Evolutionary conservation across 108 stramenopile species (phyloP), one percentile per base, ranked within the genome.

Genomic region (Pseudonitzschia multiseries): DNA sequence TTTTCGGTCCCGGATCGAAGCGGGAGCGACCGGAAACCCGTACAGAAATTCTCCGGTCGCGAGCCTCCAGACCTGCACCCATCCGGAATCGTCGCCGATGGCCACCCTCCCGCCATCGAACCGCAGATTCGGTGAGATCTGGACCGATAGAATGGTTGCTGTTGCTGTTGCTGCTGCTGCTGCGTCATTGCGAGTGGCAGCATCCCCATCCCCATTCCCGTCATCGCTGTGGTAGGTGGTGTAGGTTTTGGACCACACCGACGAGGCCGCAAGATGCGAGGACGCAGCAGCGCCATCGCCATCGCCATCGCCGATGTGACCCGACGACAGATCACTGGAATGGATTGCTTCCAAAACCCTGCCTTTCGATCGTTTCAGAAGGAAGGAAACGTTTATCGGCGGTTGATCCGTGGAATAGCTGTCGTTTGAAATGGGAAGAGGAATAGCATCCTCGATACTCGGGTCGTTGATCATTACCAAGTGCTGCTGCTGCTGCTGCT

Each of bases 61-160:
- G n/a, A 62, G 36, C n/a, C 61, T 33, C 61, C 61, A 62, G 3
- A 62, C 36, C 4, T 62, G n/a, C 26, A 62, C 61, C 32, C n/a
- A 33, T n/a, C 61, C 61, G 13, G n/a, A 33, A 62, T 62, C 61
- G 36, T 62, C 61, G 36, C 61, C 61, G 29, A 62, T 62, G 6
- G 61, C 61, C 14, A 62, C 10, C 36, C 61, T 62, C 20, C 61
- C 61, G 36, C 61, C 61, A 40, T 62, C 61, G 0, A 14, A 33
- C 2, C 14, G n/a, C n/a, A n/a, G n/a, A 40, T 21, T 6, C 14
- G 61, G 36, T 14, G 61, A 62, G 32, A 62, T 62, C 18, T 40
- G 32, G 36, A 62, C 18, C 6, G 32, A 33, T 2, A 62, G 31
- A 33, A 62, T 62, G 14, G 33, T 0, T 0, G 61, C 4, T 26